Percentiles rank a stretch among this genome's conserved stretches.
Evolutionary conservation across 768 basidiomycete species (phyloP).

Genomic region (Baorangia bicolor): DNA sequence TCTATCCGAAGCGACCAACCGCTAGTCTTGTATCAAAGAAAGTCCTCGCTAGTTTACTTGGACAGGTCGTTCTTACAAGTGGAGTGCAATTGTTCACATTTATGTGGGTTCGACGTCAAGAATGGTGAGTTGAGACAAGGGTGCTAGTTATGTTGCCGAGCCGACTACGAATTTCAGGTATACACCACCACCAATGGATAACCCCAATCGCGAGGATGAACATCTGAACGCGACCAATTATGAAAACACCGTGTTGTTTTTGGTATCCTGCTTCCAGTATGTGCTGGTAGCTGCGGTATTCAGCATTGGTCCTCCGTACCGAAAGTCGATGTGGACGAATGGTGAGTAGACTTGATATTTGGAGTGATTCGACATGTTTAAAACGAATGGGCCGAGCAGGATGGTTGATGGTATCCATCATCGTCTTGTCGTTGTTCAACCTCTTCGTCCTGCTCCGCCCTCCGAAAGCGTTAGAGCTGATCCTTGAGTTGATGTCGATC

Average conservation of each 20-base stretch:
- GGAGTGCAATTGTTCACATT: constrained; percentile 84
- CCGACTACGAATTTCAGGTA: constrained; percentile 55
- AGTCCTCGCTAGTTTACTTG: constrained; percentile 89
- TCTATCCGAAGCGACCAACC: constrained; percentile 89
- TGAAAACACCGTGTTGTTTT: constrained; percentile 90
- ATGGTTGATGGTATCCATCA: constrained; percentile 79
- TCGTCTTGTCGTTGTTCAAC: constrained; percentile 68
- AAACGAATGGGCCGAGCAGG: constrained; percentile 40
- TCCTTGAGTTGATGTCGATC: constrained; percentile 78
- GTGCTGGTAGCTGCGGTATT: constrained; percentile 96
- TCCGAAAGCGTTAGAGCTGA: constrained; percentile 49
- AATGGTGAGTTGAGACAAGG: constrained; percentile 55
- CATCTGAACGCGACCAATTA: constrained; percentile 83
- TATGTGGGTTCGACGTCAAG: constrained; percentile 81
- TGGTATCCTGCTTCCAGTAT: constrained; percentile 98
- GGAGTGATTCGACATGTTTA: neutral
- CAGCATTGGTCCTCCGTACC: constrained; percentile 96
- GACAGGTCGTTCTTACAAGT: constrained; percentile 87
- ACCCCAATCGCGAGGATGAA: constrained; percentile 53
- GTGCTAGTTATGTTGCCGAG: neutral
- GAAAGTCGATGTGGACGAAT: constrained; percentile 94
- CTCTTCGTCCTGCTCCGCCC: constrained; percentile 75
- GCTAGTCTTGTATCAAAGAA: constrained; percentile 95
- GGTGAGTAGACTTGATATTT: constrained; percentile 45
- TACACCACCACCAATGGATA: constrained; percentile 53